Evolutionary conservation across 306 rosid genomes (phyloP).

Genomic region (Senna siamea): DNA sequence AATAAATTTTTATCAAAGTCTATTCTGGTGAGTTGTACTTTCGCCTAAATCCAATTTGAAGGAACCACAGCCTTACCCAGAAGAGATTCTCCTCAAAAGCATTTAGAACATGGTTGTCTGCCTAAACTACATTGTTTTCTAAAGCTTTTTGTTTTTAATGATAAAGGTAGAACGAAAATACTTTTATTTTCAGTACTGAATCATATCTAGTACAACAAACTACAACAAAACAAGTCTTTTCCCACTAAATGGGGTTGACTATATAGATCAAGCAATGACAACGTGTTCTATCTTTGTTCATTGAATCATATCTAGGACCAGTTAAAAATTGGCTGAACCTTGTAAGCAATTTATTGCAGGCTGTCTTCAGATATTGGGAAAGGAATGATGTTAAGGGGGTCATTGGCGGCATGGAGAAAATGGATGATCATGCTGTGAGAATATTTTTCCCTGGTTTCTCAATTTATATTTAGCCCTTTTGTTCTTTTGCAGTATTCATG

Average conservation of each 20-base stretch:
- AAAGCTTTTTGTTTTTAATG: not conserved
- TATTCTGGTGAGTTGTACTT: slow-evolving; percentile 15
- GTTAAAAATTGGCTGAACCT: slow-evolving; percentile 42
- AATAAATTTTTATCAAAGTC: not conserved
- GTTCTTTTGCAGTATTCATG: slow-evolving; percentile 22
- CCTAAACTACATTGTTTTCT: no score
- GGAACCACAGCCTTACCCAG: slow-evolving; percentile 9
- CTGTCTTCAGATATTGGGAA: slow-evolving; percentile 87
- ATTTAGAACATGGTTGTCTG: not conserved
- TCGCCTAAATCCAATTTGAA: slow-evolving; percentile 10
- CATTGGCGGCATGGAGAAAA: slow-evolving; percentile 82
- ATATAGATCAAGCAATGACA: no score
- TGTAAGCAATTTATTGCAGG: slow-evolving; percentile 58
- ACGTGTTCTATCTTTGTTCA: no score
- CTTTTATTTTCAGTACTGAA: slow-evolving; percentile 11
- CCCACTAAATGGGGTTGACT: no score
- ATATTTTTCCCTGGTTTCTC: slow-evolving; percentile 32
- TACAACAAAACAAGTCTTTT: no score
- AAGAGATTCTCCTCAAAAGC: not conserved
- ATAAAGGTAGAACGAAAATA: not conserved
- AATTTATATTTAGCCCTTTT: not conserved
- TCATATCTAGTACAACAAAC: not conserved
- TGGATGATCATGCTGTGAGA: slow-evolving; percentile 92
- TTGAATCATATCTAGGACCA: slow-evolving; percentile 3
- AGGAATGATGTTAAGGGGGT: slow-evolving; percentile 90